Base-by-base conservation (phyloP, 257 asterid species). In the Nicotiana tomentosiformis region DNA sequence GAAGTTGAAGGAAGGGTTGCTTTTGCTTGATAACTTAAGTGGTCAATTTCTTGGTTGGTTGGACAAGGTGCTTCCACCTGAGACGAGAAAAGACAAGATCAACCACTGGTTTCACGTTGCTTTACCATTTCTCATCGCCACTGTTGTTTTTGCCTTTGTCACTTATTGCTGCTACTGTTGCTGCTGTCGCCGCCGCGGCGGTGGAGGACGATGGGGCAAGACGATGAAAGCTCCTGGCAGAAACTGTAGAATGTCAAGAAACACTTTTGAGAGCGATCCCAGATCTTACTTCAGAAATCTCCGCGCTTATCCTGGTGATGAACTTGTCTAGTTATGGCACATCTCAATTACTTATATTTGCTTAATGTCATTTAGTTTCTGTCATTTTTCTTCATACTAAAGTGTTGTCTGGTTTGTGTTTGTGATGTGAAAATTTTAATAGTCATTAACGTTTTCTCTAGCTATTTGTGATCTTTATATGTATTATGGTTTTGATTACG, bases 171-270 rank as follows among this genome's bases (percentile, higher is more conserved):
- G 88, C 35, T 80, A 81, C 11, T 43, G 68, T n/a, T 82, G 82
- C 14, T 80, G 82, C 14, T 35, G 88, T 6, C 17, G 82, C 29
- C 18, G 83, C 6, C 65, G 87, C 2, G 53, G 81, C 0, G 20
- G 88, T 0, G 14, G 57, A 0, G 33, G 43, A 2, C 49, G 82
- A 2, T 26, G 77, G 12, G n/a, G 9, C 30, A 16, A 29, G 79
- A 69, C 18, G 88, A 85, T 82, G 86, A 86, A 70, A 68, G 86
- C 88, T 3, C 88, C 88, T 2, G 88, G 88, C 7, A 82, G 86
- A 61, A 83, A 72, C 72, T 7, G 62, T 29, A 83, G 84, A 37
- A 86, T 86, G 66, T 67, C 80, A 1, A 83, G n/a, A n/a, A n/a
- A n/a, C n/a, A n/a, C n/a, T n/a, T n/a, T n/a, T n/a, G n/a, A n/a